A percentile compares a stretch with the other conserved stretches of the same genome.
Conservation (phyloP, 495 filamentous ascomycete genomes). For the Penicillium fimorum region DNA sequence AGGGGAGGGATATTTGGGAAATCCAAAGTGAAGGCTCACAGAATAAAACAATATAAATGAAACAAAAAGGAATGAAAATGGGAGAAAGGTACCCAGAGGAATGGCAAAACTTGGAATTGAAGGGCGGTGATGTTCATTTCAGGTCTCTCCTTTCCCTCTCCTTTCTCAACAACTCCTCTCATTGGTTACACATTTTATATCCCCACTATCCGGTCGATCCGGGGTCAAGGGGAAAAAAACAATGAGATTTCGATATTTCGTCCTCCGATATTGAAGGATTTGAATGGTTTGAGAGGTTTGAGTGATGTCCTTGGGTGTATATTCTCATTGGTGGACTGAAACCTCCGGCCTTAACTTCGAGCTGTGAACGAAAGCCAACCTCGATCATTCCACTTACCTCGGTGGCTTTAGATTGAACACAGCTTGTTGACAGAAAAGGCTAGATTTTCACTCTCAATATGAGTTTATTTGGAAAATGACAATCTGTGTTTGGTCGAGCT, state of each 20-base stretch:
- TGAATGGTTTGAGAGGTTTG: not conserved
- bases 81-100: constrained; percentile 14
- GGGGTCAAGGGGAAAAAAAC: constrained; percentile 20
- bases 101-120: constrained; percentile 4
- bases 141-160: not conserved
- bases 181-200: constrained; percentile 23
- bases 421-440: not conserved
- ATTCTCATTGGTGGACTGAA: constrained; percentile 21
- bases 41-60: not conserved
- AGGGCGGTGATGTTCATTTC: constrained; percentile 2
- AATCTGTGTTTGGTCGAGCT: not conserved
- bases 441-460: not conserved
- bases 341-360: constrained; percentile 15
- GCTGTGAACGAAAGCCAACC: not conserved
- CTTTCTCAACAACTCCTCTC: not conserved
- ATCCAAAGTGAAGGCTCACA: not conserved
- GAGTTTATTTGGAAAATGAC: not conserved
- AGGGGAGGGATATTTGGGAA: not conserved
- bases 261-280: not conserved
- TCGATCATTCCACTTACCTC: not conserved
- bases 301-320: not conserved
- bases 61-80: constrained; percentile 12
- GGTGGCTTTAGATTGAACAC: not conserved
- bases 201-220: constrained; percentile 32
- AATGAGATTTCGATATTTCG: not conserved